phyloP scores from a whole-genome alignment of 1,139 yeast species.

The Debaryomyces sp. region DNA sequence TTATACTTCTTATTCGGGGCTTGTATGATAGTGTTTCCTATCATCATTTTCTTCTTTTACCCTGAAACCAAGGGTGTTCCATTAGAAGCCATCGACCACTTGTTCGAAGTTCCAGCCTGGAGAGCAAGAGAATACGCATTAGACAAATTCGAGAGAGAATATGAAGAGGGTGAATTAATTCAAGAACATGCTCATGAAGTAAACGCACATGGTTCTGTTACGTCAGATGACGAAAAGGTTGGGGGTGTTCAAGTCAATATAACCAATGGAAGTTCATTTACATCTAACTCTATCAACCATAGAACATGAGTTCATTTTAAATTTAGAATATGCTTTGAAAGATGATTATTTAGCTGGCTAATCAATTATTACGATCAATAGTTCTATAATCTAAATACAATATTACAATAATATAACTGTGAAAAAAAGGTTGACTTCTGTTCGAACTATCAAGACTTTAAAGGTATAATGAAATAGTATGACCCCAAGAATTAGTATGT shows the following conservation, averaged over 20 bases:
- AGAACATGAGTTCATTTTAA: background rate
- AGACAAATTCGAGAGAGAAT: slow-evolving; percentile 20
- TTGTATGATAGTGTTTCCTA: slow-evolving; percentile 35
- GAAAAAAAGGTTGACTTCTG: background rate
- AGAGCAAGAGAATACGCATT: slow-evolving; percentile 28
- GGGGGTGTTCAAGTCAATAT: background rate
- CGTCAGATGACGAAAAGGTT: background rate
- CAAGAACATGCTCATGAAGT: background rate
- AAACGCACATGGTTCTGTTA: background rate
- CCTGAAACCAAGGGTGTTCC: slow-evolving; percentile 52
- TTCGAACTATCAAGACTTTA: background rate
- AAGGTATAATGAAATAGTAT: background rate
- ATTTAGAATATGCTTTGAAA: background rate
- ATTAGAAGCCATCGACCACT: slow-evolving; percentile 43
- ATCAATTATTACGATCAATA: too few relatives aligned
- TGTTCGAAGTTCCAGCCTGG: slow-evolving; percentile 42
- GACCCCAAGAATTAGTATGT: background rate
- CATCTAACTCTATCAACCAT: background rate
- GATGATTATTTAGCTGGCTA: slow-evolving; percentile 1
- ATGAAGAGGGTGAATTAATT: slow-evolving; percentile 15
- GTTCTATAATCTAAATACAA: too few relatives aligned
- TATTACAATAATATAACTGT: background rate
- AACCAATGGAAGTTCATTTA: background rate
- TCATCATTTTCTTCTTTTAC: slow-evolving; percentile 37
- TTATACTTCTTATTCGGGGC: slow-evolving; percentile 47